phyloP scores from a whole-genome alignment of 768 basidiomycete species.

The Rhodosporidiobolus odoratus region DNA sequence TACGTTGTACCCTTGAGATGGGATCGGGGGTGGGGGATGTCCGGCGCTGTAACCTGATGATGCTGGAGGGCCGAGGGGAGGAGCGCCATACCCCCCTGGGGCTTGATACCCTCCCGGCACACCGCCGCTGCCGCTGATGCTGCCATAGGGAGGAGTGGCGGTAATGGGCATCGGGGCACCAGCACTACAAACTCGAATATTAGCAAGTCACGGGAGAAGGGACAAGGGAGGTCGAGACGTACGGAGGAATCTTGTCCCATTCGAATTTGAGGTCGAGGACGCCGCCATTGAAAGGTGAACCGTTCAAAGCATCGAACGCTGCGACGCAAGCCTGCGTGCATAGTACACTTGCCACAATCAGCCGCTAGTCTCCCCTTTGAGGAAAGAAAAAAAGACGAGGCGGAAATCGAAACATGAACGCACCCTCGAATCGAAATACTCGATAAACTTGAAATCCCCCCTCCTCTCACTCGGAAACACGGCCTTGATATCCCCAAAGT shows the following conservation, averaged over 20 bases:
- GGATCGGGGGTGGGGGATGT: no score
- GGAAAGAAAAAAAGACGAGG: neutral
- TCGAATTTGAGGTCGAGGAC: slow-evolving; percentile 80
- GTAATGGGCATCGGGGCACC: no score
- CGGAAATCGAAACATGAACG: slow-evolving; percentile 40
- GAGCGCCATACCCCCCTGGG: no score
- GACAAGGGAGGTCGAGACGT: neutral
- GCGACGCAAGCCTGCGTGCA: slow-evolving; percentile 62
- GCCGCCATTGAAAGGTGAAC: slow-evolving; percentile 74
- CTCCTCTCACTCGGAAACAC: slow-evolving; percentile 53
- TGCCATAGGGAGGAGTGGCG: no score
- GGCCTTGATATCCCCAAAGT: slow-evolving; percentile 83
- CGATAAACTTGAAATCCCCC: slow-evolving; percentile 65
- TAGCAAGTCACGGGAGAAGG: neutral
- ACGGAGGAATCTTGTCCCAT: slow-evolving; percentile 57
- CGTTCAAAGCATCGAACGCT: slow-evolving; percentile 71
- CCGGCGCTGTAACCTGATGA: no score
- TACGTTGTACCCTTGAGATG: no score
- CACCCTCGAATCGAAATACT: slow-evolving; percentile 84
- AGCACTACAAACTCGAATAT: neutral
- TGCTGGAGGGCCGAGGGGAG: no score
- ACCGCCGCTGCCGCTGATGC: no score
- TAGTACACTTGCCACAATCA: slow-evolving; percentile 34
- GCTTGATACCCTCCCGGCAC: no score
- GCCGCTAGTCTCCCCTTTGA: neutral